These are phyloP conservation scores for Achlya hypogyna DNA, from an alignment of 352 stramenopile species.

Conservation along the genomic window DNA sequence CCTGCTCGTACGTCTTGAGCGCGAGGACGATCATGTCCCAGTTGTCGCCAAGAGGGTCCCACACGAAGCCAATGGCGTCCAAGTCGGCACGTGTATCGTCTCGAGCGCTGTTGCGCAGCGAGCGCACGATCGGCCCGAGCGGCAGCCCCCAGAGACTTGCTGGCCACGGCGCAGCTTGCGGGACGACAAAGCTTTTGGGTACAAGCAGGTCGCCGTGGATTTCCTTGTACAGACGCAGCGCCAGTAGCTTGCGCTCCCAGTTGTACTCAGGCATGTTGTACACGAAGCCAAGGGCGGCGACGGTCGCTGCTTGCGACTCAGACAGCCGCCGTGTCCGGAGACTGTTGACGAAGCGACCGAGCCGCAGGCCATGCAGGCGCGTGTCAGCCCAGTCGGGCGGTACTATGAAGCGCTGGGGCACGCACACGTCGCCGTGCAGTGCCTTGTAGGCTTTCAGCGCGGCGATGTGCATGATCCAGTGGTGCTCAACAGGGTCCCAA, in stretches of 20 bases:
- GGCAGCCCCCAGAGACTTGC: slow-evolving; percentile 23
- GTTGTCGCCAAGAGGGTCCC: neutral
- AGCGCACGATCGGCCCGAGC: slow-evolving; percentile 23
- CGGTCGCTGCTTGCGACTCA: neutral
- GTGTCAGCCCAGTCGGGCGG: slow-evolving; percentile 22
- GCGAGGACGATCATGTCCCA: neutral
- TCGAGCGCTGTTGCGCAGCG: slow-evolving; percentile 15
- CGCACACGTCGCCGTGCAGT: neutral
- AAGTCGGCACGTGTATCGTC: neutral
- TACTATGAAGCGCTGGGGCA: slow-evolving; percentile 1
- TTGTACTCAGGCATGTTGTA: neutral
- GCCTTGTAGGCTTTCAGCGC: neutral
- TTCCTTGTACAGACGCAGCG: neutral
- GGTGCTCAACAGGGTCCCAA: neutral
- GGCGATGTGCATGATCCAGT: neutral
- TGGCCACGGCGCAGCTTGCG: slow-evolving; percentile 11
- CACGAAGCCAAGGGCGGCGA: neutral
- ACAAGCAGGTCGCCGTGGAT: neutral
- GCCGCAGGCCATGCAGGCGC: slow-evolving; percentile 12
- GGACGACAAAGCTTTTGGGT: slow-evolving; percentile 4
- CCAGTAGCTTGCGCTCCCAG: neutral
- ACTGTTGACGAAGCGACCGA: slow-evolving; percentile 1
- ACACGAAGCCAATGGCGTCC: neutral
- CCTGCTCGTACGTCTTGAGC: neutral
- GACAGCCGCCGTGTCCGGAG: slow-evolving; percentile 14